Base-by-base conservation (phyloP, 1,139 yeast species). In the Pichia norvegensis region DNA sequence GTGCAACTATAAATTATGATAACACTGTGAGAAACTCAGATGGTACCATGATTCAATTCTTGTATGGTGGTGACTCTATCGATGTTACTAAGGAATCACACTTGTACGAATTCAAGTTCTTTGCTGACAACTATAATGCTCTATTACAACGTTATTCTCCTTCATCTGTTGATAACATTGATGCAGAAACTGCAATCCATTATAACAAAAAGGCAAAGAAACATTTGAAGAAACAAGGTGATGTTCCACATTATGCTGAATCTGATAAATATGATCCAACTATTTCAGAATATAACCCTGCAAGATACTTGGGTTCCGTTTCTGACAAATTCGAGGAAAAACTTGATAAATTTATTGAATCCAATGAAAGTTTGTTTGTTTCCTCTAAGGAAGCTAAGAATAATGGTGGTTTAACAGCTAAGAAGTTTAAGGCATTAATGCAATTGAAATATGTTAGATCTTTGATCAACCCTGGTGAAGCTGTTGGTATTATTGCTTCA, bases 401-500 rank as follows among this genome's bases (percentile, higher is more conserved):
- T 36, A 64, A 64, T 41, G 74, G 78, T 37, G 79, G 77, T 43
- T 66, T 85, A 49, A 79, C 84, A 43, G 92, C 85, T 55, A 85
- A 85, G 79, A 86, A 85, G 64, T 94, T 94, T 78, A 79, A 88
- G 65, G 95, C 97, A 6, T 76, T 94, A 63, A 94, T 94, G 98
- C 97, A 90, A 71, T 77, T 94, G 72, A 92, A 92, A 68, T 94
- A 94, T 69, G 94, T 92, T 97, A 85, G 95, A 64, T 87, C 97
- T 13, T 73, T 90, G 55, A 81, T 92, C 46, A 79, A 88, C 60
- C 97, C 99, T 11, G 98, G 99, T 64, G 99, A 94, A 67, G 81
- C 97, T 42, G 98, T 94, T 48, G 99, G 99, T 68, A 90, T 94
- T 62, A 85, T 94, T 68, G 98, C 98, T 10, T 85, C 97, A 36